Evolutionary conservation across 2,329 filamentous ascomycete species (phyloP).

Genomic region (Fusarium lateritium): DNA sequence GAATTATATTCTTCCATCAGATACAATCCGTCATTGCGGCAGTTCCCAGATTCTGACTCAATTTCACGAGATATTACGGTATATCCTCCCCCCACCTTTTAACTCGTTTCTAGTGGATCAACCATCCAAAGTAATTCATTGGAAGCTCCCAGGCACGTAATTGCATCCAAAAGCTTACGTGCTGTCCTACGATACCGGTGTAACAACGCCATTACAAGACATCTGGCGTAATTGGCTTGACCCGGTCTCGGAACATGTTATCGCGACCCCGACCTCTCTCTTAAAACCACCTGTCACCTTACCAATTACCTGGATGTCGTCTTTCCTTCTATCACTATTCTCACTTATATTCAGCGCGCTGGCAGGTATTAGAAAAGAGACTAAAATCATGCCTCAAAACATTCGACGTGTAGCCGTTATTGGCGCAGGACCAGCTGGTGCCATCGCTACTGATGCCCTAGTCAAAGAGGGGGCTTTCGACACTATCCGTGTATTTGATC

Average conservation of each 20-base stretch:
- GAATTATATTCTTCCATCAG: too few species aligned
- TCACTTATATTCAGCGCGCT: not conserved
- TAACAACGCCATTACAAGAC: slow-evolving; percentile 5
- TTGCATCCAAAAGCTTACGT: not conserved
- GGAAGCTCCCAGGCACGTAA: too few species aligned
- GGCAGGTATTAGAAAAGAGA: too few species aligned
- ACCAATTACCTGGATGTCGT: not conserved
- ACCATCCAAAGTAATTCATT: too few species aligned
- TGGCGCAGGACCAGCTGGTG: slow-evolving; percentile 36
- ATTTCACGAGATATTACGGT: too few species aligned
- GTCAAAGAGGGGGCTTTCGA: slow-evolving; percentile 34
- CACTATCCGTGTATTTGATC: slow-evolving; percentile 33
- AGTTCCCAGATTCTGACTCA: too few species aligned
- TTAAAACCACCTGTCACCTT: not conserved
- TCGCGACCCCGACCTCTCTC: not conserved
- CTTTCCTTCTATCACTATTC: not conserved
- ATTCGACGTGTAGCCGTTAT: slow-evolving; percentile 26
- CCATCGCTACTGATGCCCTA: slow-evolving; percentile 37
- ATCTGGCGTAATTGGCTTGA: not conserved
- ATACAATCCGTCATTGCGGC: too few species aligned
- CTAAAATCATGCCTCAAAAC: not conserved
- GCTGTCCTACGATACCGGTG: slow-evolving; percentile 1
- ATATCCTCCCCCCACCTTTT: too few species aligned
- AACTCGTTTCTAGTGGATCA: too few species aligned
- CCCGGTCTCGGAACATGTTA: not conserved